These are phyloP conservation scores for Pseudogymnoascus sp. DNA, from an alignment of 2,329 filamentous ascomycete genomes.

Conservation along the genomic window DNA sequence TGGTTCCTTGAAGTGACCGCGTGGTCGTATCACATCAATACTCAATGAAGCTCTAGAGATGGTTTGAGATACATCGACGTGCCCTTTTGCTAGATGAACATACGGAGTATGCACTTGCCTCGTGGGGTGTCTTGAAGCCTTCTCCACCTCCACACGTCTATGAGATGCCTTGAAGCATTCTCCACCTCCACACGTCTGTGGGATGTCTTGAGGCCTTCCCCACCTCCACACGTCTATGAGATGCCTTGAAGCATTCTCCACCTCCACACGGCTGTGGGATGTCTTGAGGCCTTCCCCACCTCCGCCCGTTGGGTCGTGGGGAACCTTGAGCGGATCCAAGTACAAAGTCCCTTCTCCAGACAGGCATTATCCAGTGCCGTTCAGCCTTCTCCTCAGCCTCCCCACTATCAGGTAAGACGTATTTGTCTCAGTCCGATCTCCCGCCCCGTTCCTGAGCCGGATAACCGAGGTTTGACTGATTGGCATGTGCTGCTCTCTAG, in stretches of 20 bases:
- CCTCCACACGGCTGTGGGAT: background rate
- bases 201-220: background rate
- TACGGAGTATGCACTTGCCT: background rate
- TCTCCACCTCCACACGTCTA: background rate
- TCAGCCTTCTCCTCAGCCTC: background rate
- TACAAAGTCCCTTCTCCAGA: background rate
- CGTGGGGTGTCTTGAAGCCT: background rate
- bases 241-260: too few species aligned
- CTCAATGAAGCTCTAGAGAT: background rate
- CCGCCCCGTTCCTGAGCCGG: constrained; percentile 3
- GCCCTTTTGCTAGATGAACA: background rate
- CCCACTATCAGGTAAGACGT: background rate
- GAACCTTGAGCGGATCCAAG: background rate
- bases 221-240: background rate
- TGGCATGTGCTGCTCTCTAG: background rate
- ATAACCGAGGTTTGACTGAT: background rate
- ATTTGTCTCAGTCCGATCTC: background rate
- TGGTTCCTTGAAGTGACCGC: background rate
- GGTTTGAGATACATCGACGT: background rate
- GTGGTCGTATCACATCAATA: background rate
- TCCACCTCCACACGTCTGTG: too few species aligned
- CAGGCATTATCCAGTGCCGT: background rate
- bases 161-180: too few species aligned
- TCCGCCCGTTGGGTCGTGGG: background rate
- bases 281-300: background rate